Conservation (phyloP, 2,329 filamentous ascomycete genomes). For the Calonectria hongkongensis region DNA sequence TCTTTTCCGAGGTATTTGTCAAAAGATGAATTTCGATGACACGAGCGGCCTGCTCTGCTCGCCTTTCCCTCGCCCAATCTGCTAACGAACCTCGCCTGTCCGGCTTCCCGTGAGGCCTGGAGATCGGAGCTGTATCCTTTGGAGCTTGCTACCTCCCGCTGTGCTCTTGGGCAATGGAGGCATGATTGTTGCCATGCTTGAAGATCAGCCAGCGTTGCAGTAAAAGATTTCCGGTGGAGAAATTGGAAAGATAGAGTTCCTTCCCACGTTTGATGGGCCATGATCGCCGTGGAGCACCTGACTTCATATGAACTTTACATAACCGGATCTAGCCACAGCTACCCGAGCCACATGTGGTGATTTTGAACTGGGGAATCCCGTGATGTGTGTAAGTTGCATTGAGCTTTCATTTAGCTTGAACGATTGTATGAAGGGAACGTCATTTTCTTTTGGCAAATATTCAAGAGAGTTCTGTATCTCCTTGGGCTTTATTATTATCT, state of each 20-base stretch:
- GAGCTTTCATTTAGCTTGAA: no score
- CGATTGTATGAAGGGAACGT: no score
- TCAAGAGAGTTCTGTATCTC: no score
- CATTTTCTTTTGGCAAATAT: no score
- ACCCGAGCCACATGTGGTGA: not conserved
- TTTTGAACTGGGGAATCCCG: not conserved
- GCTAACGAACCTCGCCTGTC: slow-evolving; percentile 88
- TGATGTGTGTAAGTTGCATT: no score
- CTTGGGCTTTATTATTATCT: no score
- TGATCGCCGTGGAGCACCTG: slow-evolving; percentile 1
- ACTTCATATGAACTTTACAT: not conserved
- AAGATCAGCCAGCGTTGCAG: slow-evolving; percentile 9
- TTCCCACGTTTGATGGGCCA: not conserved
- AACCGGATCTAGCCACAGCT: not conserved
- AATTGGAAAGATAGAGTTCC: no score
- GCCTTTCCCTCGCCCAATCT: slow-evolving; percentile 76
- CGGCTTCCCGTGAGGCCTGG: slow-evolving; percentile 83
- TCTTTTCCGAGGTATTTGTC: slow-evolving; percentile 90
- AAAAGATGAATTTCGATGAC: slow-evolving; percentile 89
- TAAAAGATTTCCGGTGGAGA: not conserved
- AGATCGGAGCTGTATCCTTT: slow-evolving; percentile 67
- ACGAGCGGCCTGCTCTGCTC: slow-evolving; percentile 84
- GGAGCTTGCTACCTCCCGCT: slow-evolving; percentile 84
- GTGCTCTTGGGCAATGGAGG: slow-evolving; percentile 77
- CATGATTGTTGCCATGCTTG: slow-evolving; percentile 83